A percentile compares a stretch with the other conserved stretches of the same genome.
These are phyloP conservation scores for Neurospora terricola DNA, from an alignment of 495 filamentous ascomycete species.

Conservation along the genomic window DNA sequence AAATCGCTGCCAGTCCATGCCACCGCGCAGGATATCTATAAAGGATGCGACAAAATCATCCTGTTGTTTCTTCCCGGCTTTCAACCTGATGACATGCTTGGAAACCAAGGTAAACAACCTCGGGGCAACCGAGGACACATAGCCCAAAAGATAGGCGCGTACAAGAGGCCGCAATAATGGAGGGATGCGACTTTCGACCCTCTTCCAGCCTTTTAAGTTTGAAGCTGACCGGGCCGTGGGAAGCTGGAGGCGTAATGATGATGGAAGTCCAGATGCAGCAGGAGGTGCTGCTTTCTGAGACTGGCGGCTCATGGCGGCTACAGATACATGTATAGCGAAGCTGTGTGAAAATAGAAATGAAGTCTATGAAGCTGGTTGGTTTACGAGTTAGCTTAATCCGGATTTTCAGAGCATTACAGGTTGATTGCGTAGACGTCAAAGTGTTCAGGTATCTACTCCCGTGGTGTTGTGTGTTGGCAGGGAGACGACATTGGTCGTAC, in stretches of 20 bases:
- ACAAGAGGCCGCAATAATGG: conserved; percentile 48
- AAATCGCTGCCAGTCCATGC: conserved; percentile 51
- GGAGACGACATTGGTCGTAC: not conserved
- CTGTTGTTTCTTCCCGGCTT: conserved; percentile 32
- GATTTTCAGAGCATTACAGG: not conserved
- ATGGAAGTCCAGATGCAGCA: not conserved
- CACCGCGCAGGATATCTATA: conserved; percentile 32
- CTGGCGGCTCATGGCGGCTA: not conserved
- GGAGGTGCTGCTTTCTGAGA: not conserved
- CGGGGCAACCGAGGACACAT: conserved; percentile 60
- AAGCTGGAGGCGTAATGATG: not conserved
- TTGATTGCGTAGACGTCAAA: not conserved
- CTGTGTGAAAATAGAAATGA: not conserved
- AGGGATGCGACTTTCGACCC: conserved; percentile 28
- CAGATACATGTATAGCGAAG: not conserved
- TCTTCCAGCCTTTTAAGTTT: conserved; percentile 8
- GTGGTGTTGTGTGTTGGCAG: not conserved
- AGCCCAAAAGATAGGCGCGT: conserved; percentile 66
- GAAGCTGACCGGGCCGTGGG: not conserved
- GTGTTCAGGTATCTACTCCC: not conserved
- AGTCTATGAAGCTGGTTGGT: not conserved
- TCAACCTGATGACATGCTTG: conserved; percentile 24
- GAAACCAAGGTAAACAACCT: conserved; percentile 50
- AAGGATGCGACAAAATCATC: conserved; percentile 32
- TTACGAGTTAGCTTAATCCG: not conserved